Evolutionary conservation across 176 grass and related monocot species (phyloP), one percentile per base, ranked within the genome.

Genomic region (sorghum (Sorghum bicolor)): DNA sequence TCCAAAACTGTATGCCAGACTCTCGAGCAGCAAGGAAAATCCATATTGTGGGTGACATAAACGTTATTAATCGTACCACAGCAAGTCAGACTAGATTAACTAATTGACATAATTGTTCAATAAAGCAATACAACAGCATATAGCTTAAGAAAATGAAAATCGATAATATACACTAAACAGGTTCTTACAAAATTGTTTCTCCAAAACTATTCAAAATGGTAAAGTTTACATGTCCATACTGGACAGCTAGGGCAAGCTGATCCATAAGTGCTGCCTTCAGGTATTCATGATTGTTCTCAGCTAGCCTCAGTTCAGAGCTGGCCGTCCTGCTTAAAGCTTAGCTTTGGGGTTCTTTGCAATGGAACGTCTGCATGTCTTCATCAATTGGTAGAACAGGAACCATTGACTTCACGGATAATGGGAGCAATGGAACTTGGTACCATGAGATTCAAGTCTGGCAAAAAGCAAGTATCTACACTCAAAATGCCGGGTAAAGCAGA

Each of bases 401-500:
- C 19, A 2, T 8, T 37, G 34, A 39, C 25, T 84, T 84, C 8
- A 24, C 13, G 34, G 64, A 89, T 55, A 53, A 15, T 85, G n/a
- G 39, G 52, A 24, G 36, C 31, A 64, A 78, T 40, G 65, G 31
- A n/a, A 36, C 6, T 34, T 69, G 69, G 14, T 9, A 43, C 22
- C 19, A 25, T 69, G 75, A 52, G 62, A 67, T 80, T 9, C 55
- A 29, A 29, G 28, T 55, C 80, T 43, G 64, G 25, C 70, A 87
- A 71, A 33, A 68, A 72, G 80, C 78, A 71, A 72, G 29, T 74
- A 86, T 90, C 80, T 80, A 89, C 79, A 84, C 60, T 90, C 80
- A 91, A 78, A 79, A 77, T 66, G 87, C 19, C 50, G 89, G 91
- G 87, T 87, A 61, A 40, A 96, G 77, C 4, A 83, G 75, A 75